These are phyloP conservation scores for Xenosphaeropsis pyriputrescens DNA, from an alignment of 2,329 filamentous ascomycete species.

Conservation along the genomic window DNA sequence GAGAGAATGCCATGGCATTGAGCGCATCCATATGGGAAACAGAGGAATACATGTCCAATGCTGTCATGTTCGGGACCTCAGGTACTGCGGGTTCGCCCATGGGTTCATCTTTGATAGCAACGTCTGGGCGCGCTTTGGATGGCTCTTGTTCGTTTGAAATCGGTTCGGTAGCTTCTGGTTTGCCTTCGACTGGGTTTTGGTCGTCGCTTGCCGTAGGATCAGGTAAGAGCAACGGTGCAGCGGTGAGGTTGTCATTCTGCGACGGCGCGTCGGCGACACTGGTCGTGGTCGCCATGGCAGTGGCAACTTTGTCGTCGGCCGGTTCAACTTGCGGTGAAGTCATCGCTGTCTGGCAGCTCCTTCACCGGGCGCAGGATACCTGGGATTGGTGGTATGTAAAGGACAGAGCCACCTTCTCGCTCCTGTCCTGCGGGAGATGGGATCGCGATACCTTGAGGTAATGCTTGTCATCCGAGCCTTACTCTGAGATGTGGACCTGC, in stretches of 20 bases:
- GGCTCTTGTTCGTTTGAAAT: background rate
- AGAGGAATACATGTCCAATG: too few relatives aligned
- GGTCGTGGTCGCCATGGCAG: constrained; percentile 4
- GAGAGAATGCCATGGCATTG: background rate
- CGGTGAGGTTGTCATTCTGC: constrained; percentile 1
- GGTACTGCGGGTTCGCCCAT: too few relatives aligned
- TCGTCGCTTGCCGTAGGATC: background rate
- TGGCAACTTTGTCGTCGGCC: constrained; percentile 6
- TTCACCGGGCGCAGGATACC: constrained; percentile 11
- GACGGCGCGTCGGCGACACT: constrained; percentile 4
- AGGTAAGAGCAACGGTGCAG: background rate
- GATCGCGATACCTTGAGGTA: too few relatives aligned
- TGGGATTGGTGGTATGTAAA: too few relatives aligned
- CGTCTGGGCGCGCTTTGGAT: background rate
- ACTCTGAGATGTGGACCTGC: too few relatives aligned
- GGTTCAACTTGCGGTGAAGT: constrained; percentile 15
- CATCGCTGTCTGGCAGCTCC: constrained; percentile 20
- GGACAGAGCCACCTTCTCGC: too few relatives aligned
- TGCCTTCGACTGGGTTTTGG: background rate
- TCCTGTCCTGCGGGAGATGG: too few relatives aligned
- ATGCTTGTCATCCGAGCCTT: too few relatives aligned
- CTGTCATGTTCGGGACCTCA: too few relatives aligned
- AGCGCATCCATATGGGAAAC: background rate
- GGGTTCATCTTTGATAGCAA: too few relatives aligned
- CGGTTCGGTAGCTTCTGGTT: background rate